Percentiles rank a stretch among this genome's conserved stretches.
Conservation (phyloP, 352 stramenopile species). For the Globisporangium spiculum region DNA sequence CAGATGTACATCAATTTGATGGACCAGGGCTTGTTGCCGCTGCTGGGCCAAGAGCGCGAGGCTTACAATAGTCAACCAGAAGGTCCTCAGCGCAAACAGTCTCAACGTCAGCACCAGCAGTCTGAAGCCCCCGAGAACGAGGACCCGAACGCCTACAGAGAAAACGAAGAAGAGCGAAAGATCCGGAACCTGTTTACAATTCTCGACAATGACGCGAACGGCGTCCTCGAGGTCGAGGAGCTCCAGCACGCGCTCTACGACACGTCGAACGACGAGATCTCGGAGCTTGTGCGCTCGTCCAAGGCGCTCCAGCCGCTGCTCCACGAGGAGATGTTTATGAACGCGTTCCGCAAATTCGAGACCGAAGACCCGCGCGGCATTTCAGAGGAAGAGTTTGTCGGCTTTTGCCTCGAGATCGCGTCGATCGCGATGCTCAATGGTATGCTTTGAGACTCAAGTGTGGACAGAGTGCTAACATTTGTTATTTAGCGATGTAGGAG, state of each 20-base stretch:
- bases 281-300: conserved; percentile 37
- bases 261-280: conserved; percentile 25
- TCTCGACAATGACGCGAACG: conserved; percentile 58
- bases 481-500: too few species aligned
- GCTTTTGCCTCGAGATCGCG: conserved; percentile 70
- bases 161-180: conserved; percentile 40
- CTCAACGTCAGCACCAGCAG: background rate
- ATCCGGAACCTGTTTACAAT: conserved; percentile 54
- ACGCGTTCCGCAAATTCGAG: conserved; percentile 61
- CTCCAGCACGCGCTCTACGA: conserved; percentile 44
- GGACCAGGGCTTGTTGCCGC: conserved; percentile 27
- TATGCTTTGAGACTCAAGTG: conserved; percentile 18
- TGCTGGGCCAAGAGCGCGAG: background rate
- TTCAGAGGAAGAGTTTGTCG: conserved; percentile 66
- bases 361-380: conserved; percentile 57
- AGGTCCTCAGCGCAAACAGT: background rate
- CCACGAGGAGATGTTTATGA: conserved; percentile 55
- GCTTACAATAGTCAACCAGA: background rate
- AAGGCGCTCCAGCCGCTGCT: conserved; percentile 57
- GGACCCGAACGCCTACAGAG: conserved; percentile 12
- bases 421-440: conserved; percentile 43
- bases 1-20: conserved; percentile 45
- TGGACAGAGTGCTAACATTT: too few species aligned
- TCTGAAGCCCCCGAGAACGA: background rate
- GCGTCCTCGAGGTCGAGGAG: conserved; percentile 60